phyloP scores from a whole-genome alignment of 2,329 filamentous ascomycete genomes.

The Ploettnerulaceae sp. region DNA sequence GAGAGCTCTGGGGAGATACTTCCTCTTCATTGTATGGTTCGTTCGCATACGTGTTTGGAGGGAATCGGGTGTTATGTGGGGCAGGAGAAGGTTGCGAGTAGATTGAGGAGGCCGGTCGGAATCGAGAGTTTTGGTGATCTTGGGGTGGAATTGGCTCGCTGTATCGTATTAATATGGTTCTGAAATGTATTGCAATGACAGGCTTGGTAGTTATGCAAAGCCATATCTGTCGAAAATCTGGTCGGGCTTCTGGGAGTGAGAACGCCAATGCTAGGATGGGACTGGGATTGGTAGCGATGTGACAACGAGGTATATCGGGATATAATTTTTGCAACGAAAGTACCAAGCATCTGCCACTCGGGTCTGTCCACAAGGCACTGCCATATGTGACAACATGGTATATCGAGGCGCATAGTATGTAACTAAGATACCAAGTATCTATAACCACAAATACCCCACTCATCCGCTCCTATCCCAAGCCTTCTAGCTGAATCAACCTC shows the following conservation, averaged over 20 bases:
- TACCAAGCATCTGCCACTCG: no score
- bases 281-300: background rate
- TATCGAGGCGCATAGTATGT: no score
- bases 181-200: conserved; percentile 10
- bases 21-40: conserved; percentile 29
- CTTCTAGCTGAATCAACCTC: no score
- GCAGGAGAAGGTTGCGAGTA: conserved; percentile 53
- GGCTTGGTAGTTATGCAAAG: background rate
- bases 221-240: conserved; percentile 4
- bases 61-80: conserved; percentile 22
- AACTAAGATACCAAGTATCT: no score
- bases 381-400: no score
- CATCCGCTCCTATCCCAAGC: no score
- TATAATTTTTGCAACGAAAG: conserved; percentile 3
- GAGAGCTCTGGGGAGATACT: conserved; percentile 44
- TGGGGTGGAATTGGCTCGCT: conserved; percentile 21
- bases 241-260: conserved; percentile 14
- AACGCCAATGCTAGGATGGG: conserved; percentile 23
- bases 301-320: background rate
- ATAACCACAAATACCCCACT: no score
- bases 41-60: conserved; percentile 30
- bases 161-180: conserved; percentile 18
- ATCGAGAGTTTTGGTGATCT: conserved; percentile 30
- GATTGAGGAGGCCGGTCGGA: conserved; percentile 53
- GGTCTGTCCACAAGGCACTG: no score